Conservation (phyloP, 495 filamentous ascomycete genomes). For the Ascobolus immersus region DNA sequence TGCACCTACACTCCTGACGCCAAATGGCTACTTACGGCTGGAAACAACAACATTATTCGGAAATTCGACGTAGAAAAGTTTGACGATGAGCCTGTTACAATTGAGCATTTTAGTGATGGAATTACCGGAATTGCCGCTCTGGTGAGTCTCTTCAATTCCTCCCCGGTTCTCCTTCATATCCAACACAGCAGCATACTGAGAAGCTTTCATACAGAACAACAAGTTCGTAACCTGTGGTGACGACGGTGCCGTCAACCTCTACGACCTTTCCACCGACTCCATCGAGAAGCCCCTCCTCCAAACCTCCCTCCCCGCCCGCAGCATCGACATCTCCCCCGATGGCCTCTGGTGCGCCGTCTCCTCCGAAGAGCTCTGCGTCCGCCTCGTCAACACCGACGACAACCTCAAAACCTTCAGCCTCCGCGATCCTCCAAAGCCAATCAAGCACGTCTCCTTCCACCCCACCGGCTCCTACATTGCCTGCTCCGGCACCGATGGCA, state of each 20-base stretch:
- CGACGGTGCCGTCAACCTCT: slow-evolving; percentile 78
- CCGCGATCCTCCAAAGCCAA: slow-evolving; percentile 53
- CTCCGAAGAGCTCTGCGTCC: slow-evolving; percentile 31
- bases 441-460: slow-evolving; percentile 77
- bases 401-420: slow-evolving; percentile 48
- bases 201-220: slow-evolving; percentile 29
- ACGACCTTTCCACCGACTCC: slow-evolving; percentile 46
- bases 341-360: slow-evolving; percentile 78
- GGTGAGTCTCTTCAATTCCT: slow-evolving; percentile 19
- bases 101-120: slow-evolving; percentile 66
- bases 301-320: slow-evolving; percentile 56
- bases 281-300: slow-evolving; percentile 62
- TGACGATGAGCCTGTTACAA: slow-evolving; percentile 73
- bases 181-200: background rate
- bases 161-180: background rate
- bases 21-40: slow-evolving; percentile 51
- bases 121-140: slow-evolving; percentile 51
- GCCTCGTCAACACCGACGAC: slow-evolving; percentile 52
- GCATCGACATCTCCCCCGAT: slow-evolving; percentile 63
- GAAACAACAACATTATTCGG: slow-evolving; percentile 70
- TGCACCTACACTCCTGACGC: slow-evolving; percentile 45
- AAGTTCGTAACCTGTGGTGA: slow-evolving; percentile 73
- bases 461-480: slow-evolving; percentile 50
- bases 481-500: slow-evolving; percentile 65
- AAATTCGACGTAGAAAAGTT: slow-evolving; percentile 69